Conservation (phyloP, 179 eudicot genomes). For the Vitellaria paradoxa region DNA sequence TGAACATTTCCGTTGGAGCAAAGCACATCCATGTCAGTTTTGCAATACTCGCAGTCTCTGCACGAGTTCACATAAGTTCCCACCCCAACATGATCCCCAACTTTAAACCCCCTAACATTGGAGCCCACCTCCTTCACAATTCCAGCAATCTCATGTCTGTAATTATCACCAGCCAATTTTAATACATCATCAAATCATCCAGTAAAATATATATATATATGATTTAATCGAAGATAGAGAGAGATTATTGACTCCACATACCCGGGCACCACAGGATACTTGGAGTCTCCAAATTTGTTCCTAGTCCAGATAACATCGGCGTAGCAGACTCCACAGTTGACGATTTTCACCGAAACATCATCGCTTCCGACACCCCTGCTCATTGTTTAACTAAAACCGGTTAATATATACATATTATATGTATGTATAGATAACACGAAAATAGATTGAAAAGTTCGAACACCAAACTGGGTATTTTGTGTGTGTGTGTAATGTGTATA, state of each 20-base stretch:
- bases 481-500: conserved; percentile 14
- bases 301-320: conserved; percentile 70
- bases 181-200: too few relatives aligned
- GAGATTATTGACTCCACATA: too few relatives aligned
- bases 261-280: conserved; percentile 75
- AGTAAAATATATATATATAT: too few relatives aligned
- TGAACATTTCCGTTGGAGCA: conserved; percentile 50
- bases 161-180: too few relatives aligned
- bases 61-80: conserved; percentile 78
- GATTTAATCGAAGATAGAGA: too few relatives aligned
- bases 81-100: conserved; percentile 73
- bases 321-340: too few relatives aligned
- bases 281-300: conserved; percentile 41
- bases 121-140: conserved; percentile 59
- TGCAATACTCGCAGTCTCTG: conserved; percentile 65
- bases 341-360: too few relatives aligned
- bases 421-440: too few relatives aligned
- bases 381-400: too few relatives aligned
- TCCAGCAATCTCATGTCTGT: conserved; percentile 77
- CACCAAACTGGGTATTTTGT: conserved; percentile 57
- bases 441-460: too few relatives aligned
- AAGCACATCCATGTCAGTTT: conserved; percentile 39
- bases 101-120: conserved; percentile 51
- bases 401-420: too few relatives aligned
- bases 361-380: too few relatives aligned